phyloP scores from a whole-genome alignment of 1,139 yeast genomes.

The Yamadazyma dendronema region DNA sequence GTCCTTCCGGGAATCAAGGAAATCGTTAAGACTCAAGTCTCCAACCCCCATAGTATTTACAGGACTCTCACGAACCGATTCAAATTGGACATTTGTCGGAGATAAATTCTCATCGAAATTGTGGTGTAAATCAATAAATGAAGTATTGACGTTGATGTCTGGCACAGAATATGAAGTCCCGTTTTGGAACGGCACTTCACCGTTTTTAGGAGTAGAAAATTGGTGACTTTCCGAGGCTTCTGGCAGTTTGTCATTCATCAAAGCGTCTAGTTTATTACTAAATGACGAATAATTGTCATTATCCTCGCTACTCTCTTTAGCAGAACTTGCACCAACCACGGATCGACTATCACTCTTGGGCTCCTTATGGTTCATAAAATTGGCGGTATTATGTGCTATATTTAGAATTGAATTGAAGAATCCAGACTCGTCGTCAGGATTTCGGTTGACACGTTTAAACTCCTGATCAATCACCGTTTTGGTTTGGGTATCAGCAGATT shows the following conservation, averaged over 20 bases:
- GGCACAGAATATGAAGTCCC: too few relatives aligned
- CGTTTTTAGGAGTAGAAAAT: too few relatives aligned
- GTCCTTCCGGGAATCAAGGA: conserved; percentile 27
- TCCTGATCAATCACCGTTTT: conserved; percentile 7
- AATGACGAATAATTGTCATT: conserved; percentile 15
- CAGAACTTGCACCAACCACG: background rate
- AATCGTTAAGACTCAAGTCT: conserved; percentile 58
- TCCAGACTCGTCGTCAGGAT: conserved; percentile 14
- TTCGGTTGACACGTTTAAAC: conserved; percentile 8
- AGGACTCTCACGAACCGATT: conserved; percentile 56
- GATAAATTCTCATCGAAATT: conserved; percentile 4
- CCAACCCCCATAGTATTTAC: conserved; percentile 72
- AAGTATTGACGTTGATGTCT: background rate
- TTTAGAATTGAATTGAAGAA: conserved; percentile 27
- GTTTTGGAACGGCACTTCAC: too few relatives aligned
- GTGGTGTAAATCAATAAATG: too few relatives aligned
- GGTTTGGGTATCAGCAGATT: conserved; percentile 1
- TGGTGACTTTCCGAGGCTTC: background rate
- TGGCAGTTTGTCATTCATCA: conserved; percentile 11
- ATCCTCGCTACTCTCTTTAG: conserved; percentile 7
- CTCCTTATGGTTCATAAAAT: conserved; percentile 9
- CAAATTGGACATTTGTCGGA: conserved; percentile 46
- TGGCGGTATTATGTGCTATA: conserved; percentile 26
- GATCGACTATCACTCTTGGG: background rate
- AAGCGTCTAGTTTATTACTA: conserved; percentile 19